Base-by-base conservation (phyloP, 148 eudicot species). In the Pouteria glomerata region DNA sequence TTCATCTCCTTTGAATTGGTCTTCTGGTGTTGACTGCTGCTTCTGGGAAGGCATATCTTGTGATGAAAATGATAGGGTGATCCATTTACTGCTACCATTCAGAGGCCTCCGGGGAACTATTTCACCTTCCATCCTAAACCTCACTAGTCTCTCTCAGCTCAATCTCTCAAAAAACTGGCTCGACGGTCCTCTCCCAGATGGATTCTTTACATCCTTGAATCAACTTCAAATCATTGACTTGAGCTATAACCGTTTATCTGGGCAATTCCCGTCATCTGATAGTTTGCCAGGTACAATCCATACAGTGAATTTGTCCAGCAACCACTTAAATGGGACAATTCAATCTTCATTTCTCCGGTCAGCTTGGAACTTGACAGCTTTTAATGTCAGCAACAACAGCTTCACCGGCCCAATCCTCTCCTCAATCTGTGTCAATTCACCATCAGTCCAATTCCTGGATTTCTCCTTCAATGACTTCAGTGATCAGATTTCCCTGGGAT, bases 41-140 rank as follows among this genome's bases (percentile, higher is more conserved):
- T 57, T 48, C 27, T 93, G 98, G 98, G 87, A 88, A 50, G 98
- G 98, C 0, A 64, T 93, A 27, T 66, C 37, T 35, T 93, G 98
- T 51, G 90, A 84, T 77, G 65, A 1, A 1, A 34, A 62, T 24
- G 83, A 84, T 12, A 74, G 84, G 19, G 92, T 91, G 19, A 77
- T 42, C 56, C 18, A 77, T 26, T 63, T 93, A n/a, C 72, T 21
- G 75, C 75, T 93, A 8, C 95, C 92, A 1, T 73, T 50, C 1
- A 80, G 76, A 74, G 82, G 86, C 34, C 88, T 94, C 41, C 39
- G 19, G 39, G 97, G 97, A 0, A 37, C 37, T 57, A 80, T 87
- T 73, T 74, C 78, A 3, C 74, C 79, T 11, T 77, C 89, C 50
- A 24, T 94, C 62, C 76, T 50, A 41, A 82, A 71, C 51, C 93